A percentile compares a stretch with the other conserved stretches of the same genome.
Evolutionary conservation across 202 grass and related monocot genomes (phyloP).

Genomic region (Miscanthus sacchariflorus): DNA sequence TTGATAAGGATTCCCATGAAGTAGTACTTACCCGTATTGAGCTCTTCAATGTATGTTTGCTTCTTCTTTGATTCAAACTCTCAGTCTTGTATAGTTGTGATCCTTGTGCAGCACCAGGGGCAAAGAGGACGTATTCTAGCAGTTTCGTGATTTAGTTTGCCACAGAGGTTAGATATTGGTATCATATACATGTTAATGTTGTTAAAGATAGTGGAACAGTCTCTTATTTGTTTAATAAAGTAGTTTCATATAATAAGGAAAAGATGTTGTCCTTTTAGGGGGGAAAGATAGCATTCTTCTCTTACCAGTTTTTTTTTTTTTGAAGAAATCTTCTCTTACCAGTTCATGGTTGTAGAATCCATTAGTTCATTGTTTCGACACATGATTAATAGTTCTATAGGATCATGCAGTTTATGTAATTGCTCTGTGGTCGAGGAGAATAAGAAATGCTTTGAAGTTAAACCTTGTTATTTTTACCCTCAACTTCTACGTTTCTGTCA

Average conservation of each 20-base stretch:
- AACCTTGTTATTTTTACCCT: slow-evolving; percentile 11
- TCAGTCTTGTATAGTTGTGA: not conserved
- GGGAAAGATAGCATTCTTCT: not conserved
- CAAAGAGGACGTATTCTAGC: slow-evolving; percentile 1
- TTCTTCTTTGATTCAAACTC: slow-evolving; percentile 2
- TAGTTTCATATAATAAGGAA: not conserved
- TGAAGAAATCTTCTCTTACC: not conserved
- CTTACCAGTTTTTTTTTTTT: not conserved
- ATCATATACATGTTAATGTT: not conserved
- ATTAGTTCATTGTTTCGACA: not conserved
- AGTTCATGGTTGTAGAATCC: not conserved
- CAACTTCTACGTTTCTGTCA: not conserved
- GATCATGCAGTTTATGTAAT: not conserved
- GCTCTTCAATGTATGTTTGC: not conserved
- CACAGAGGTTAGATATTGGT: not conserved
- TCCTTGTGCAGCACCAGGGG: not conserved
- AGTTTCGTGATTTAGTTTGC: not conserved
- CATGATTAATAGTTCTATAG: not conserved
- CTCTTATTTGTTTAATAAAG: not conserved
- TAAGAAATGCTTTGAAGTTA: not conserved
- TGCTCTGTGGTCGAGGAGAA: not conserved
- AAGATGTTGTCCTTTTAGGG: not conserved
- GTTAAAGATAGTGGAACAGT: not conserved
- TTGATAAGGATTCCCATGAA: slow-evolving; percentile 8
- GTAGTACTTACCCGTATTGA: not conserved